Evolutionary conservation across 768 basidiomycete species (phyloP).

Genomic region (Suillus fuscotomentosus): DNA sequence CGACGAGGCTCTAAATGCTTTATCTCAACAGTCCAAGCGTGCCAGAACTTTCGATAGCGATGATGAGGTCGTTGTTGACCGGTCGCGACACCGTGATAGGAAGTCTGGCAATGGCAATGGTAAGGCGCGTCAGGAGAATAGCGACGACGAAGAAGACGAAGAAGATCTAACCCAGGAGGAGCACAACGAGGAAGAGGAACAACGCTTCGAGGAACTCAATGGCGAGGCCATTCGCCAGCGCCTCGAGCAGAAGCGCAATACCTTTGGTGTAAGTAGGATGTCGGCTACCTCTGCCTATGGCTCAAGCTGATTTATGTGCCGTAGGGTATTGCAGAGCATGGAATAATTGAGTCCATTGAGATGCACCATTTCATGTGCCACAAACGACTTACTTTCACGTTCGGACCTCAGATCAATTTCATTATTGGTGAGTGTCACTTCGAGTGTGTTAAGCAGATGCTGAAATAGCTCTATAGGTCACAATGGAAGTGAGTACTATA

Average conservation of each 20-base stretch:
- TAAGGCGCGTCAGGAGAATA: slow-evolving; percentile 26
- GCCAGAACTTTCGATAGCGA: slow-evolving; percentile 41
- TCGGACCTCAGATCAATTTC: slow-evolving; percentile 95
- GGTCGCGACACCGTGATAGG: slow-evolving; percentile 24
- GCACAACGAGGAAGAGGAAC: slow-evolving; percentile 55
- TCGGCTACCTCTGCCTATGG: slow-evolving; percentile 27
- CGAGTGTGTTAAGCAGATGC: neutral
- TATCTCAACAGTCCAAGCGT: slow-evolving; percentile 42
- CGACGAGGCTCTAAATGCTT: slow-evolving; percentile 29
- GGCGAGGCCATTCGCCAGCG: slow-evolving; percentile 54
- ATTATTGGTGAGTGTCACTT: slow-evolving; percentile 68
- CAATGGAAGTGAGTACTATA: slow-evolving; percentile 78
- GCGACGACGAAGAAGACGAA: slow-evolving; percentile 31
- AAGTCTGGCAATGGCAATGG: slow-evolving; percentile 33
- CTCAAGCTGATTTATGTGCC: neutral
- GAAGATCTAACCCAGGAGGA: slow-evolving; percentile 35
- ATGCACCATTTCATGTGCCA: slow-evolving; percentile 98
- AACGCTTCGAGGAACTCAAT: slow-evolving; percentile 62
- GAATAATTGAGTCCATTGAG: slow-evolving; percentile 84
- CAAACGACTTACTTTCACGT: slow-evolving; percentile 74
- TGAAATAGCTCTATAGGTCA: slow-evolving; percentile 51
- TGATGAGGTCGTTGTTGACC: slow-evolving; percentile 24
- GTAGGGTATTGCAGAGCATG: slow-evolving; percentile 80
- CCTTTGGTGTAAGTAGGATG: slow-evolving; percentile 45
- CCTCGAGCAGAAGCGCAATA: slow-evolving; percentile 44